Percentiles rank a stretch among this genome's conserved stretches.
Evolutionary conservation across 2,329 filamentous ascomycete species (phyloP).

Genomic region (Verticillium zaregamsianum): DNA sequence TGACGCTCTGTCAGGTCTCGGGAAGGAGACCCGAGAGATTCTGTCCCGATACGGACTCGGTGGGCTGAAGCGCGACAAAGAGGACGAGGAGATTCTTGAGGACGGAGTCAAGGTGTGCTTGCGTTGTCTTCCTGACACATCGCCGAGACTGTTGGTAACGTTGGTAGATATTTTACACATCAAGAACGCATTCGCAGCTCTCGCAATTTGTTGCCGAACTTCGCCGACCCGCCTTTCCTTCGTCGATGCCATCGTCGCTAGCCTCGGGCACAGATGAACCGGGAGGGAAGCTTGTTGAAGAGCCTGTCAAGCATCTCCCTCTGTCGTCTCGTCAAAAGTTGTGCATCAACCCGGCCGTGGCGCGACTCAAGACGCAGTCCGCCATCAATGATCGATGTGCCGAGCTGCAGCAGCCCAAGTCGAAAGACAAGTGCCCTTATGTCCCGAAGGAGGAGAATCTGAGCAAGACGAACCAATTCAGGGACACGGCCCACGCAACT

Average conservation of each 20-base stretch:
- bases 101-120: constrained; percentile 63
- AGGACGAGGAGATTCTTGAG: constrained; percentile 42
- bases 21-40: constrained; percentile 69
- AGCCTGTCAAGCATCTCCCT: constrained; percentile 70
- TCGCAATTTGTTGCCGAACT: constrained; percentile 84
- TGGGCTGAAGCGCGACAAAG: constrained; percentile 24
- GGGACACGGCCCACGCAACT: constrained; percentile 77
- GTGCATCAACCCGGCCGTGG: constrained; percentile 85
- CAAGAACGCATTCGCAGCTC: constrained; percentile 86
- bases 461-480: constrained; percentile 70
- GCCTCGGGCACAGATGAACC: constrained; percentile 7
- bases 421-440: constrained; percentile 67
- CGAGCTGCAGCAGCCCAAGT: constrained; percentile 76
- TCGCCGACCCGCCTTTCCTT: constrained; percentile 70
- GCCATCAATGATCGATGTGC: constrained; percentile 93
- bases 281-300: constrained; percentile 15
- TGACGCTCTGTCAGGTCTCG: constrained; percentile 53
- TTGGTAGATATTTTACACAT: constrained; percentile 77
- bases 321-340: constrained; percentile 81
- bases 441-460: constrained; percentile 76
- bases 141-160: constrained; percentile 21
- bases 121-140: background rate
- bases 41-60: constrained; percentile 62
- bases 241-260: constrained; percentile 55
- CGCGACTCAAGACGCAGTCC: constrained; percentile 62